Percentiles rank a stretch among this genome's conserved stretches.
These are phyloP conservation scores for Protomyces inouyei DNA, from an alignment of 1,139 yeast species.

Conservation along the genomic window DNA sequence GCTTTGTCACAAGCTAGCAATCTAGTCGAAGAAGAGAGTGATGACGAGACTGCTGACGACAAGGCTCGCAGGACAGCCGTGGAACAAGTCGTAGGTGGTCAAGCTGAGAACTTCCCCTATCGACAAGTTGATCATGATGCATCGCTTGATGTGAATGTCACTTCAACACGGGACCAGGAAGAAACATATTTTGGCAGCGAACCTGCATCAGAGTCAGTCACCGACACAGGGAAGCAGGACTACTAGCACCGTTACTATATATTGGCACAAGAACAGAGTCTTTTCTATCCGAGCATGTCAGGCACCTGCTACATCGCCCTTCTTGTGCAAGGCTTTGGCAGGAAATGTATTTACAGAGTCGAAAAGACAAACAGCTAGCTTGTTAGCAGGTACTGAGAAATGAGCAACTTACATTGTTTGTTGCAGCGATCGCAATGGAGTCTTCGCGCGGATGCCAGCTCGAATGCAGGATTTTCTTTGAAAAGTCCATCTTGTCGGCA, in stretches of 20 bases:
- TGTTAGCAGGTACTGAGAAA: slow-evolving; percentile 8
- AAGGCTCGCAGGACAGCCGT: neutral
- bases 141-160: neutral
- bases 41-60: neutral
- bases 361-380: slow-evolving; percentile 42
- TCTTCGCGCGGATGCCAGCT: slow-evolving; percentile 99
- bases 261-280: neutral
- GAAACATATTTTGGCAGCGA: slow-evolving; percentile 10
- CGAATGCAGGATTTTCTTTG: slow-evolving; percentile 87
- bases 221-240: neutral
- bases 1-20: neutral
- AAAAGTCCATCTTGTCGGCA: slow-evolving; percentile 84
- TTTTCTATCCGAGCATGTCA: slow-evolving; percentile 4
- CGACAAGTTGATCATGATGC: neutral
- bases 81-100: neutral
- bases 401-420: slow-evolving; percentile 71
- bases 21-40: neutral
- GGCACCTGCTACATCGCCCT: neutral
- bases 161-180: slow-evolving; percentile 1
- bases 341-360: slow-evolving; percentile 34
- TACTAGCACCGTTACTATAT: neutral
- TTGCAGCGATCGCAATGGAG: slow-evolving; percentile 96
- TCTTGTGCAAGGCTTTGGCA: neutral
- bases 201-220: neutral
- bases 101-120: neutral